phyloP scores from a whole-genome alignment of 345 rosid genomes.

The Isatis tinctoria region DNA sequence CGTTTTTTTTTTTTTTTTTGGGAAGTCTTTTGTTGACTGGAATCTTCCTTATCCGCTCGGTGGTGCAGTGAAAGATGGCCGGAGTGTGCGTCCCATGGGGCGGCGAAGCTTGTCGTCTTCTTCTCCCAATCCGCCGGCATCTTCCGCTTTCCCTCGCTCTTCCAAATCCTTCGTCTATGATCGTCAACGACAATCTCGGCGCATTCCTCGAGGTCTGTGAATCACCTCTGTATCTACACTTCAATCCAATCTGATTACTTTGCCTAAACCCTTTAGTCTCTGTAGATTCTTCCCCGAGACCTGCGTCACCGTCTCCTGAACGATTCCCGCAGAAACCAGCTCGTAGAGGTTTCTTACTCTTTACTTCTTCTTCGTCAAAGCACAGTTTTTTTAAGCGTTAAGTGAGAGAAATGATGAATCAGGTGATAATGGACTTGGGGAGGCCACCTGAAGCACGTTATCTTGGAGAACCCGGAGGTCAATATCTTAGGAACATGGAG shows the following conservation, averaged over 20 bases:
- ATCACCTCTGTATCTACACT: not conserved
- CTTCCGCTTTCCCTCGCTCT: constrained; percentile 5
- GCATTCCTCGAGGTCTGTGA: constrained; percentile 41
- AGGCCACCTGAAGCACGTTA: constrained; percentile 64
- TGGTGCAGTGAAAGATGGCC: constrained; percentile 10
- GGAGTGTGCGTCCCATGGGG: constrained; percentile 28
- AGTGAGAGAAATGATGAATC: not conserved
- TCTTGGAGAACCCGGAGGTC: constrained; percentile 51
- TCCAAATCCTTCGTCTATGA: constrained; percentile 17
- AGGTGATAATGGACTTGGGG: constrained; percentile 60
- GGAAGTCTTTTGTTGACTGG: not conserved
- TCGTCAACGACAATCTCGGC: constrained; percentile 47
- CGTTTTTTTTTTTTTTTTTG: not conserved
- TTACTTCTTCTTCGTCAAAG: not conserved
- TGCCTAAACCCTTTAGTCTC: not conserved
- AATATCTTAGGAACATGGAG: constrained; percentile 49
- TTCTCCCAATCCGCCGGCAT: not conserved
- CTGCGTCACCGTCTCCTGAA: constrained; percentile 41
- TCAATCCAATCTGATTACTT: not conserved
- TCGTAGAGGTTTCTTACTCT: constrained; percentile 44
- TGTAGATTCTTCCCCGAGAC: constrained; percentile 57
- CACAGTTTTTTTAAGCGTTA: too few species aligned
- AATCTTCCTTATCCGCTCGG: constrained; percentile 16
- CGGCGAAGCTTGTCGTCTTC: constrained; percentile 6
- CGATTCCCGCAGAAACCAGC: constrained; percentile 49